These are phyloP conservation scores for Limnanthes douglasii DNA, from an alignment of 345 rosid species.

Conservation along the genomic window DNA sequence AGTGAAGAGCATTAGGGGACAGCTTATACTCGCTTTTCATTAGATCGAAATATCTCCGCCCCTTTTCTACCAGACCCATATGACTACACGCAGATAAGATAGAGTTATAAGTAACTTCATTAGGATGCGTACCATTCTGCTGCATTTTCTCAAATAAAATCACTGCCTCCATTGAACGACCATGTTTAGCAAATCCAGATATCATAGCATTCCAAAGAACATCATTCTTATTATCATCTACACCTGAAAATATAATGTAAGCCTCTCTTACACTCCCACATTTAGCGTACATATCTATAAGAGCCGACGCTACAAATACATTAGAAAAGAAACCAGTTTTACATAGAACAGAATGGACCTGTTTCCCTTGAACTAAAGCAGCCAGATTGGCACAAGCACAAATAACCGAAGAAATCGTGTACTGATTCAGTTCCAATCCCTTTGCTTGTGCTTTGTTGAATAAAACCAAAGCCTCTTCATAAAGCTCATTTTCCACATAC, in stretches of 20 bases:
- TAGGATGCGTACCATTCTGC: constrained; percentile 42
- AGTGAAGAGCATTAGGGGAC: constrained; percentile 45
- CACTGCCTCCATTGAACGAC: constrained; percentile 42
- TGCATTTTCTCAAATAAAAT: constrained; percentile 78
- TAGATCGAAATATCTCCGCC: constrained; percentile 33
- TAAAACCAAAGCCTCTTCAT: constrained; percentile 51
- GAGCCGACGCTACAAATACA: constrained; percentile 47
- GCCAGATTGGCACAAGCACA: constrained; percentile 69
- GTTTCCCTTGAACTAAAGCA: constrained; percentile 57
- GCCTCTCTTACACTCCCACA: constrained; percentile 60
- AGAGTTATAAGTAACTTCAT: constrained; percentile 52
- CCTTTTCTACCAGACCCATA: constrained; percentile 53
- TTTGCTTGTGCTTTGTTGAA: constrained; percentile 22
- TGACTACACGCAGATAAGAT: constrained; percentile 71
- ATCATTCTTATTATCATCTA: constrained; percentile 29
- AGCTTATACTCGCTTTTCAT: constrained; percentile 37
- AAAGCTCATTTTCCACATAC: constrained; percentile 51
- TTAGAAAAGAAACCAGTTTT: constrained; percentile 49
- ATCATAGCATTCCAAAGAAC: constrained; percentile 72
- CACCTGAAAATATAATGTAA: constrained; percentile 27
- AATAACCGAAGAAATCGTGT: constrained; percentile 44
- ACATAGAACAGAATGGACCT: constrained; percentile 40
- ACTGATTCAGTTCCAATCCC: constrained; percentile 36
- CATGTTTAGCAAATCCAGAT: constrained; percentile 64
- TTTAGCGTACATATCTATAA: constrained; percentile 74